Base-by-base conservation (phyloP, 2,329 filamentous ascomycete species). In the Penicillium vulpinum region DNA sequence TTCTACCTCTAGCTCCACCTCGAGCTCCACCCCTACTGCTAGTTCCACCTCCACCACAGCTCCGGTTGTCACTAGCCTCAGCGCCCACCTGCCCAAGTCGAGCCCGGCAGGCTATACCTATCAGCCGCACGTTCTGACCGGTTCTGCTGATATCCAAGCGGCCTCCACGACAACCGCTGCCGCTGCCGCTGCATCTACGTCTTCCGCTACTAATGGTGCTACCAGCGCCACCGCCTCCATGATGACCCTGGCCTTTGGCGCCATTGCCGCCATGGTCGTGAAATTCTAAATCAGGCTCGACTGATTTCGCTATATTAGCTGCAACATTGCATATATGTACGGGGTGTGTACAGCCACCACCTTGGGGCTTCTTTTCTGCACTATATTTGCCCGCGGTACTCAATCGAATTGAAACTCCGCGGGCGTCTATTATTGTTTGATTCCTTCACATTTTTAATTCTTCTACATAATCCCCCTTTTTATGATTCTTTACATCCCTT, bases 61-160 rank as follows among this genome's bases (percentile, higher is more conserved):
- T n/a, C n/a, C n/a, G n/a, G n/a, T n/a, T n/a, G 50, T 48, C 28
- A 59, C 39, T 40, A 56, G 45, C 6, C 59, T 54, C 28, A 62
- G 54, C 61, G 61, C 61, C 39, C 61, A 48, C 38, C 60, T 61
- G 39, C 58, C 62, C 33, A 63, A 55, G 54, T 62, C 57, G 9
- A 67, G 58, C 49, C 43, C 59, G 16, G 60, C 62, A 39, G 65
- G 65, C 66, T 71, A 70, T 54, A 68, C 63, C 43, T 68, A 72
- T 47, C 61, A 62, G 22, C 67, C 70, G 2, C 70, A 72, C 40
- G 63, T 70, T n/a, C 64, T 67, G 54, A 67, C 64, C 16, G 63
- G 58, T 44, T 61, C 57, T 24, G 58, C 58, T 43, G 59, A 60
- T 39, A 63, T 66, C 40, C 51, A 55, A 28, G 35, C 40, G 51